These are phyloP conservation scores for Macrophomina tecta DNA, from an alignment of 2,329 filamentous ascomycete genomes.

Conservation along the genomic window DNA sequence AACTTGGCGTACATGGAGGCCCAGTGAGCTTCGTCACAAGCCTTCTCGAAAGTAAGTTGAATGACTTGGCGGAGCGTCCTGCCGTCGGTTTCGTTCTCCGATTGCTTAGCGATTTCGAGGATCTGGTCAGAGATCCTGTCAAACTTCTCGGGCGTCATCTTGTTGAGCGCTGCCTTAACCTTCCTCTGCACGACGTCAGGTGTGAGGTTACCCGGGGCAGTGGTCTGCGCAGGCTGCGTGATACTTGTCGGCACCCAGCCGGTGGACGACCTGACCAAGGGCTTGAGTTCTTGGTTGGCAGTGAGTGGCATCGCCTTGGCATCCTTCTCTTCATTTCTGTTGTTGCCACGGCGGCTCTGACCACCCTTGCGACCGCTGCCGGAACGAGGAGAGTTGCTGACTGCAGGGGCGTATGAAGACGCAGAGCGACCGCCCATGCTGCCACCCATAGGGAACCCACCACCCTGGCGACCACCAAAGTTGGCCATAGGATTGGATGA, in stretches of 20 bases:
- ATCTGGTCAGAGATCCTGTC: conserved; percentile 95
- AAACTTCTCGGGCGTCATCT: conserved; percentile 99
- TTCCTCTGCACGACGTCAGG: conserved; percentile 96
- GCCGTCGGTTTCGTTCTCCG: conserved; percentile 92
- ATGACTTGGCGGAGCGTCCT: conserved; percentile 97
- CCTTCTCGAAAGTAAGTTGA: conserved; percentile 98
- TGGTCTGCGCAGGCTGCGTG: conserved; percentile 54
- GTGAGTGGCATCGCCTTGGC: conserved; percentile 93
- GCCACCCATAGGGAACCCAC: conserved; percentile 65
- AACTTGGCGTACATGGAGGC: conserved; percentile 99
- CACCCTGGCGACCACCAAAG: conserved; percentile 64
- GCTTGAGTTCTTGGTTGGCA: conserved; percentile 78
- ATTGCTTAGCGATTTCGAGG: conserved; percentile 88
- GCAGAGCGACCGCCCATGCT: conserved; percentile 66
- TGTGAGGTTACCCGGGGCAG: conserved; percentile 66
- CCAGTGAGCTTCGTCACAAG: conserved; percentile 98
- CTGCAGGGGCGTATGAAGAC: conserved; percentile 64
- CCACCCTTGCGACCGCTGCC: conserved; percentile 67
- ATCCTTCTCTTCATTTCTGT: conserved; percentile 68
- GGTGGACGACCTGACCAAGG: conserved; percentile 71
- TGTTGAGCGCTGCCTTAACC: conserved; percentile 98
- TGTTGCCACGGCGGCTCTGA: conserved; percentile 57
- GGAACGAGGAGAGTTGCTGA: conserved; percentile 72
- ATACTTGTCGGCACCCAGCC: conserved; percentile 92
- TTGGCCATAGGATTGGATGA: conserved; percentile 61